phyloP scores from a whole-genome alignment of 768 basidiomycete genomes.

The Thelephora aurantiotincta region DNA sequence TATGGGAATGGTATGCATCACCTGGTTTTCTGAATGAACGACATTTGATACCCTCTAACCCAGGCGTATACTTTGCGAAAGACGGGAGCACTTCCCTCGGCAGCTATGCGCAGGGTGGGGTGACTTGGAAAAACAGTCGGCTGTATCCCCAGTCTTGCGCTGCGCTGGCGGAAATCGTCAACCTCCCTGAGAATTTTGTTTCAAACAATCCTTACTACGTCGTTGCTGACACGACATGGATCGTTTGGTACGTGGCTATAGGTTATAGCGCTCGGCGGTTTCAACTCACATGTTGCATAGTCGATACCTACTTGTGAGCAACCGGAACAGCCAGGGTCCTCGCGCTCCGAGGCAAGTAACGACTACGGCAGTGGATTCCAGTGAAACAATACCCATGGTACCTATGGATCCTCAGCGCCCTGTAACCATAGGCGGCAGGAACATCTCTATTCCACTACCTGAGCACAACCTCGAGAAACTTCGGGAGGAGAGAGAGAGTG shows the following conservation, averaged over 20 bases:
- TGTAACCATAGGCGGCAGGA: constrained; percentile 19
- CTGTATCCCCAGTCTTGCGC: constrained; percentile 33
- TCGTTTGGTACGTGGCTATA: constrained; percentile 37
- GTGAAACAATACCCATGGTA: constrained; percentile 23
- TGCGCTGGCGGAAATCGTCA: constrained; percentile 55
- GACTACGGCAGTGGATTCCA: neutral
- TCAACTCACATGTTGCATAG: constrained; percentile 15
- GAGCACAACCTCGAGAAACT: constrained; percentile 37
- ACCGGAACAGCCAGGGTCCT: constrained; percentile 6
- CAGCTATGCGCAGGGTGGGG: constrained; percentile 21
- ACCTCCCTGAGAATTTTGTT: constrained; percentile 42
- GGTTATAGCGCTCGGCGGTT: neutral
- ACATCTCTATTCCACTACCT: constrained; percentile 43
- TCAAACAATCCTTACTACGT: constrained; percentile 39
- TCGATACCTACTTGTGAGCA: constrained; percentile 49
- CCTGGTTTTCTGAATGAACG: neutral
- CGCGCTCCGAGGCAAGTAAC: neutral
- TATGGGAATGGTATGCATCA: constrained; percentile 40
- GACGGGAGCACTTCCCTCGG: constrained; percentile 36
- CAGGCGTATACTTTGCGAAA: constrained; percentile 58
- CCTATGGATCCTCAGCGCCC: constrained; percentile 34
- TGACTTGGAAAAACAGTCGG: constrained; percentile 39
- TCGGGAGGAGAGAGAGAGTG: constrained; percentile 24
- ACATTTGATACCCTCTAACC: constrained; percentile 1
- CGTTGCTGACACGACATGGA: constrained; percentile 52